phyloP scores from a whole-genome alignment of 495 filamentous ascomycete species.

The Lophium mytilinum region DNA sequence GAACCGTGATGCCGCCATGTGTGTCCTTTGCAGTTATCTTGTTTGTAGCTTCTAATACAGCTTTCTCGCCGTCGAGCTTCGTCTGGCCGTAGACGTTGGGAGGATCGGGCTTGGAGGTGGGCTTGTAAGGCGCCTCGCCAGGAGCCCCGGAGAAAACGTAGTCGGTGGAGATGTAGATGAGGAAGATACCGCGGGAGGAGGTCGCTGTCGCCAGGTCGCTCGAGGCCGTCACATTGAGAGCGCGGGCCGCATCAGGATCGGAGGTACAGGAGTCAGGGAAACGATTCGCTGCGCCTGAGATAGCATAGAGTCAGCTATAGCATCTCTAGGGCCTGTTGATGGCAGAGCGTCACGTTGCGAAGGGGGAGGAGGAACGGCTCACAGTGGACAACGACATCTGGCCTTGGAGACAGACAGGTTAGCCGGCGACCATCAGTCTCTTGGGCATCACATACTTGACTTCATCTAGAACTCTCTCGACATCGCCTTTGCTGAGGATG shows the following conservation, averaged over 20 bases:
- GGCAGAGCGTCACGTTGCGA: neutral
- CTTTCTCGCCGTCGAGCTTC: constrained; percentile 76
- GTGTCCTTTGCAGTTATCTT: constrained; percentile 1
- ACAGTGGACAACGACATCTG: constrained; percentile 81
- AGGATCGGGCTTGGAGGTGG: constrained; percentile 53
- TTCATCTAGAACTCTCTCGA: constrained; percentile 55
- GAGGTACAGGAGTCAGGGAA: constrained; percentile 78
- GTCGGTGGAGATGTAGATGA: constrained; percentile 92
- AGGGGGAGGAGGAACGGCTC: constrained; percentile 24
- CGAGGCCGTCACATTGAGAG: constrained; percentile 68
- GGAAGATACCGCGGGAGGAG: constrained; percentile 51
- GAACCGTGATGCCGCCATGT: neutral
- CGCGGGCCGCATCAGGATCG: constrained; percentile 66
- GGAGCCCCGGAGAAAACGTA: constrained; percentile 81
- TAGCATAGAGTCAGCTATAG: constrained; percentile 12
- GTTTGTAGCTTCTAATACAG: constrained; percentile 45
- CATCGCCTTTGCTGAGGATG: constrained; percentile 50
- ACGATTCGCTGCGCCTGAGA: constrained; percentile 76
- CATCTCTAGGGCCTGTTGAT: neutral
- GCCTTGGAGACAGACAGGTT: constrained; percentile 41
- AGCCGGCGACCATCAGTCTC: too few relatives aligned
- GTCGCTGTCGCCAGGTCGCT: constrained; percentile 58
- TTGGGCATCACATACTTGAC: constrained; percentile 44
- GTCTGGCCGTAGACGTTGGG: constrained; percentile 84
- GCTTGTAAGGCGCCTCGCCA: constrained; percentile 80